Evolutionary conservation across 371 early-diverging fungal genomes (phyloP).

Genomic region (Entomophthora muscae): DNA sequence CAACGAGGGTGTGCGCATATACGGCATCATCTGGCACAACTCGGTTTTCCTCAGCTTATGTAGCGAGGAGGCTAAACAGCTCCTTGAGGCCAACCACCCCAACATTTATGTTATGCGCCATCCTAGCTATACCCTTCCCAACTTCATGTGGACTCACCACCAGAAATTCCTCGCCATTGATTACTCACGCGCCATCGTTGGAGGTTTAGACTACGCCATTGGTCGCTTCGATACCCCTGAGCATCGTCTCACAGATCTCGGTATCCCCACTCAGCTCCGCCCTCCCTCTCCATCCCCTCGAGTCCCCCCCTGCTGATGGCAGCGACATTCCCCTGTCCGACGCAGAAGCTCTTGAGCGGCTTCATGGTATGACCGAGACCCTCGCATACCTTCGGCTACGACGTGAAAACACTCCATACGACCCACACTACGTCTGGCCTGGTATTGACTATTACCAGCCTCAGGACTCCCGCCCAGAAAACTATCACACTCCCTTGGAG

Average conservation of each 20-base stretch:
- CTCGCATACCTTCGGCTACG: background rate
- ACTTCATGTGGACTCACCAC: conserved; percentile 7
- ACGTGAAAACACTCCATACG: background rate
- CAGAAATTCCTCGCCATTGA: conserved; percentile 2
- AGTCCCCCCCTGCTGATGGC: background rate
- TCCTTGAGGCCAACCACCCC: background rate
- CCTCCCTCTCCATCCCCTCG: background rate
- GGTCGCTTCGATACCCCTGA: conserved; percentile 2
- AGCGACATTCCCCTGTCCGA: background rate
- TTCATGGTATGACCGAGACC: background rate
- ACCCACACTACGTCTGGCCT: conserved; percentile 1
- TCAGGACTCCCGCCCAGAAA: conserved; percentile 3
- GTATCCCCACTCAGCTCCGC: background rate
- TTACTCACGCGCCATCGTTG: background rate
- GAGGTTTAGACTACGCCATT: conserved; percentile 4
- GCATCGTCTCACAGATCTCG: background rate
- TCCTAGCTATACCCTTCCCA: background rate
- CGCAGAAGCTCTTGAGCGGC: background rate
- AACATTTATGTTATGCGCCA: conserved; percentile 1
- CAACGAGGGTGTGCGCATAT: background rate
- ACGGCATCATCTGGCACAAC: background rate
- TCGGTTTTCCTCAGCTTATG: background rate
- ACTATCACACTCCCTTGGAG: background rate
- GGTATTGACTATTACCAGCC: conserved; percentile 7
- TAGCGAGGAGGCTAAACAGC: background rate